Conservation (phyloP, 495 filamentous ascomycete genomes). For the Diplogelasinospora grovesii region DNA sequence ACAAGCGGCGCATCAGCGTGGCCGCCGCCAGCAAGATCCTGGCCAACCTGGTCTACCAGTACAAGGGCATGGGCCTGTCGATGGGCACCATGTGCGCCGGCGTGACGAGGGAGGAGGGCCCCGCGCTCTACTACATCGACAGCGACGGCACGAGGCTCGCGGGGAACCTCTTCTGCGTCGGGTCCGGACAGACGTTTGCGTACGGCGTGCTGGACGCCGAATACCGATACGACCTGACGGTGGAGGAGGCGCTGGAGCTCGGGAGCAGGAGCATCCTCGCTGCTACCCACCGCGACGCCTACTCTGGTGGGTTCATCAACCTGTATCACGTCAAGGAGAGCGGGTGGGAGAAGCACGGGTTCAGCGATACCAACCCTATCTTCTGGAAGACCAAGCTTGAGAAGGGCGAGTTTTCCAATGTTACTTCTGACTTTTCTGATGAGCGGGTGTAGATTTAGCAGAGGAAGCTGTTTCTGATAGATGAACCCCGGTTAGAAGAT, state of each 20-base stretch:
- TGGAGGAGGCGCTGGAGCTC: conserved; percentile 82
- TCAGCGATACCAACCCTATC: conserved; percentile 89
- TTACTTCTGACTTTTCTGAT: conserved; percentile 71
- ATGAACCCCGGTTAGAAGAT: too few relatives aligned
- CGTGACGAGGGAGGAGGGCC: conserved; percentile 92
- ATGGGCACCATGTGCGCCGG: conserved; percentile 99
- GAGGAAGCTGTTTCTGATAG: too few relatives aligned
- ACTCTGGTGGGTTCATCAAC: conserved; percentile 97
- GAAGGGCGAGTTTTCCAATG: conserved; percentile 97
- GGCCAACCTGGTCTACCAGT: conserved; percentile 92
- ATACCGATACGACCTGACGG: conserved; percentile 80
- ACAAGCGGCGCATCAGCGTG: conserved; percentile 97
- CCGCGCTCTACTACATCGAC: conserved; percentile 98
- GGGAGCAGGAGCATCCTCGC: conserved; percentile 88
- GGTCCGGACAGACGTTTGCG: conserved; percentile 95
- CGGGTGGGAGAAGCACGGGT: conserved; percentile 97
- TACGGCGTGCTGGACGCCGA: conserved; percentile 96
- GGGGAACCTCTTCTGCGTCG: conserved; percentile 96
- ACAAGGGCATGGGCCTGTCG: conserved; percentile 94
- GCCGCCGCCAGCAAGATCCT: conserved; percentile 98
- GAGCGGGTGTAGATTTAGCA: conserved; percentile 24
- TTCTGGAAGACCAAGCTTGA: conserved; percentile 99
- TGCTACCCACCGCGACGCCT: conserved; percentile 96
- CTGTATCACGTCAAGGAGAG: conserved; percentile 97
- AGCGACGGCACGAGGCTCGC: conserved; percentile 89